Conservation (phyloP, 495 filamentous ascomycete genomes). For the Trichoderma asperelloides region DNA sequence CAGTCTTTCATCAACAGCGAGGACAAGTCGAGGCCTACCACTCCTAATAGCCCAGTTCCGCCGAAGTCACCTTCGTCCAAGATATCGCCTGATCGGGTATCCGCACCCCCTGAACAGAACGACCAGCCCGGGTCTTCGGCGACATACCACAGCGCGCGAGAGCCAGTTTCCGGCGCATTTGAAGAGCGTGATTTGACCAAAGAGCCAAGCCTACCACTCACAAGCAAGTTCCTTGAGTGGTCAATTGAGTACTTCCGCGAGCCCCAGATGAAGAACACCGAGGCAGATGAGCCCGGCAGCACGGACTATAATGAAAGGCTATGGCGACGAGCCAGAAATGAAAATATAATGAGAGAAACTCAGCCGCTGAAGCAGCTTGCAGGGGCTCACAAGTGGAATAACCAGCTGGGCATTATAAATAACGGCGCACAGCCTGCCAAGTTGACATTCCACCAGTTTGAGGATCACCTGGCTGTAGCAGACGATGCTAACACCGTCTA, state of each 20-base stretch:
- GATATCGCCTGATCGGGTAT: constrained; percentile 48
- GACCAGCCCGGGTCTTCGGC: constrained; percentile 59
- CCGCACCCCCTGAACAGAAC: constrained; percentile 63
- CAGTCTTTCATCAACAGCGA: constrained; percentile 49
- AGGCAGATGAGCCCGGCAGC: constrained; percentile 92
- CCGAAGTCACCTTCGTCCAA: constrained; percentile 35
- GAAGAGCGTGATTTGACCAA: constrained; percentile 47
- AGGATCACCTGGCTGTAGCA: constrained; percentile 88
- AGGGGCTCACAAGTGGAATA: constrained; percentile 75
- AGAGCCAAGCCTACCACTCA: constrained; percentile 58
- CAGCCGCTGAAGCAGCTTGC: constrained; percentile 87
- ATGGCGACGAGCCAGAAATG: constrained; percentile 89
- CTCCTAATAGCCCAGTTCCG: constrained; percentile 26
- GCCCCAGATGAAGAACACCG: constrained; percentile 94
- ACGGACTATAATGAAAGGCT: constrained; percentile 94
- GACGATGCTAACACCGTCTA: constrained; percentile 84
- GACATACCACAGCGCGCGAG: constrained; percentile 65
- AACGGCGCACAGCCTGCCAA: constrained; percentile 81
- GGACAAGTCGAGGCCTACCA: constrained; percentile 18
- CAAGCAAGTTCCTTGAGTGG: constrained; percentile 85
- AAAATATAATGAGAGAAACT: constrained; percentile 80
- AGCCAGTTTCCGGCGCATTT: constrained; percentile 68
- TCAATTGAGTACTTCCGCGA: constrained; percentile 98
- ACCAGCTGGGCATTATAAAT: constrained; percentile 64
- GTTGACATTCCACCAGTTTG: constrained; percentile 96